These are phyloP conservation scores for Scutellaria baicalensis DNA, from an alignment of 257 asterid species.

Conservation along the genomic window DNA sequence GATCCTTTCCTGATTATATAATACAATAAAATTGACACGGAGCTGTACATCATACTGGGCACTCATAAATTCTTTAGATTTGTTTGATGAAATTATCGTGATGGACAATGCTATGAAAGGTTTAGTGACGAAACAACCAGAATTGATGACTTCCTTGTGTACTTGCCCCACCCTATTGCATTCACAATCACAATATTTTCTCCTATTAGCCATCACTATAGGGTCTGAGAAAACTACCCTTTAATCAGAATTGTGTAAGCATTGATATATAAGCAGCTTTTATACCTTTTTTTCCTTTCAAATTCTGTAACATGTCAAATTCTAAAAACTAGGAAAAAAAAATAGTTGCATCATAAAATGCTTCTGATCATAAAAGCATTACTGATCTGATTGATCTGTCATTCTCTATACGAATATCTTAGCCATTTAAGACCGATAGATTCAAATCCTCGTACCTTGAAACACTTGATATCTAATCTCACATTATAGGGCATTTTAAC, in stretches of 20 bases:
- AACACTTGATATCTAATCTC: neutral
- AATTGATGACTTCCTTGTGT: neutral
- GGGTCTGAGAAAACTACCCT: neutral
- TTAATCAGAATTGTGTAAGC: neutral
- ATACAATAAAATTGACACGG: neutral
- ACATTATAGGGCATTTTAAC: neutral
- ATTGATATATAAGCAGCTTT: neutral
- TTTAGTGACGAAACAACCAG: neutral
- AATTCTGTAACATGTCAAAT: too few relatives aligned
- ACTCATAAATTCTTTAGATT: neutral
- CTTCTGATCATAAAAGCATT: neutral
- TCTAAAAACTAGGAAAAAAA: neutral
- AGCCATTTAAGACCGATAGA: too few relatives aligned
- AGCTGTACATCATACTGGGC: neutral
- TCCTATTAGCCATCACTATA: neutral
- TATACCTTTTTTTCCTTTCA: too few relatives aligned
- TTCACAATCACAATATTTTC: neutral
- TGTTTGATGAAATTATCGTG: neutral
- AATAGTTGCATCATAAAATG: neutral
- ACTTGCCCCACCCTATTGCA: neutral
- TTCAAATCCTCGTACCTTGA: neutral
- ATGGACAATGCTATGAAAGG: neutral
- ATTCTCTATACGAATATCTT: too few relatives aligned
- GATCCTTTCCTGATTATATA: slow-evolving; percentile 3
- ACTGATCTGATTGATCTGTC: neutral